A percentile compares a stretch with the other conserved stretches of the same genome.
phyloP scores from a whole-genome alignment of 139 green algal species.

The Choricystis sp. region DNA sequence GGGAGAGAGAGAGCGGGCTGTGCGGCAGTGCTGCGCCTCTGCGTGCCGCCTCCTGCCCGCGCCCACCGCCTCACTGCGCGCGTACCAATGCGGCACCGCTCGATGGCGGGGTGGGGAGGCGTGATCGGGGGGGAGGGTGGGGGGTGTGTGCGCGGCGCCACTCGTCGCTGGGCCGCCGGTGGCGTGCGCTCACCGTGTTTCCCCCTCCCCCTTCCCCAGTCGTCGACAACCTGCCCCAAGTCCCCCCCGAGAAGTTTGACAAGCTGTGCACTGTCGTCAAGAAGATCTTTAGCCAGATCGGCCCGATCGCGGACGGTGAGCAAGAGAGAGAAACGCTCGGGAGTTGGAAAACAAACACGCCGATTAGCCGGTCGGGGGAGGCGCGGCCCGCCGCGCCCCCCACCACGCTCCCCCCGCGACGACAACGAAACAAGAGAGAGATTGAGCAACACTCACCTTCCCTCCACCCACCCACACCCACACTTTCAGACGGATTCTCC shows the following conservation, averaged over 20 bases:
- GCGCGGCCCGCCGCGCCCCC: too few species aligned
- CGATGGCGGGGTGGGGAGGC: too few species aligned
- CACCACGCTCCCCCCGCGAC: background rate
- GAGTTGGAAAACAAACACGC: too few species aligned
- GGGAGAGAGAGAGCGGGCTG: background rate
- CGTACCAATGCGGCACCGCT: too few species aligned
- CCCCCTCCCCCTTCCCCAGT: constrained; percentile 33
- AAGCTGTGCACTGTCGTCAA: constrained; percentile 81
- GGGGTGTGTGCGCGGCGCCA: background rate
- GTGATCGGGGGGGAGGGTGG: too few species aligned
- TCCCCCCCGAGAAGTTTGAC: constrained; percentile 79
- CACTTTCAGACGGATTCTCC: constrained; percentile 52
- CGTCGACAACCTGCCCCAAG: constrained; percentile 81
- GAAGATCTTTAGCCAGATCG: constrained; percentile 78
- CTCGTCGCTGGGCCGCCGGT: background rate
- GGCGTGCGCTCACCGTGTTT: background rate
- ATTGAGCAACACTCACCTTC: background rate
- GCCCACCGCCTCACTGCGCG: background rate
- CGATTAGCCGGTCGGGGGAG: too few species aligned
- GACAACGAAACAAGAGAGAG: too few species aligned
- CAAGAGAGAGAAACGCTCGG: background rate
- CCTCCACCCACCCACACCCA: background rate
- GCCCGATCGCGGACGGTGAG: constrained; percentile 60
- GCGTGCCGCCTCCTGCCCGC: background rate
- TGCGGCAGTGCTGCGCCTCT: background rate